Percentiles rank a stretch among this genome's conserved stretches.
Conservation (phyloP, 306 rosid genomes). For the Lathyrus oleraceus region DNA sequence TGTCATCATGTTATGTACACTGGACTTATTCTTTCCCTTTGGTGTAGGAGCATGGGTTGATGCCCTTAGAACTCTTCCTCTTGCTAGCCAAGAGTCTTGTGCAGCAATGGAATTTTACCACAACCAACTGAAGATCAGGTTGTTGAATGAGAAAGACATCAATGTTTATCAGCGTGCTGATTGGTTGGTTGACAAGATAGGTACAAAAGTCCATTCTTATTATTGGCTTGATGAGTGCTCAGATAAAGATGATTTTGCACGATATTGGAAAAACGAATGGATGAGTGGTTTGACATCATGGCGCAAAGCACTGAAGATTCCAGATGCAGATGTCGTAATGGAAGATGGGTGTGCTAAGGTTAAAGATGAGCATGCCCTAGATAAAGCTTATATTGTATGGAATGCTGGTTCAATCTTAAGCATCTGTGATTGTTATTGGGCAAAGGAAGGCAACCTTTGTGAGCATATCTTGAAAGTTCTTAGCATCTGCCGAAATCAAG, state of each 20-base stretch:
- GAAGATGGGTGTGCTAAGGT: conserved; percentile 69
- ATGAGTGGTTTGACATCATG: conserved; percentile 83
- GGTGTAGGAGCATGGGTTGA: conserved; percentile 65
- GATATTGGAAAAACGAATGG: conserved; percentile 91
- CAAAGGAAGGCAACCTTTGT: conserved; percentile 77
- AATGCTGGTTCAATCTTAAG: conserved; percentile 78
- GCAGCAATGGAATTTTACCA: conserved; percentile 85
- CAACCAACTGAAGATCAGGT: conserved; percentile 73
- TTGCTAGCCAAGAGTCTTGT: conserved; percentile 50
- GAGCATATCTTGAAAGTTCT: conserved; percentile 77
- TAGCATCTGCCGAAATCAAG: conserved; percentile 46
- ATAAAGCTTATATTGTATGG: conserved; percentile 59
- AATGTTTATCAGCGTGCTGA: conserved; percentile 70
- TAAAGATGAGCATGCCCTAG: conserved; percentile 52
- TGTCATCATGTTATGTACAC: conserved; percentile 6
- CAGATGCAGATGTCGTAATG: conserved; percentile 60
- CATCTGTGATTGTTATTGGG: conserved; percentile 77
- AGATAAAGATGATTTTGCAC: conserved; percentile 74
- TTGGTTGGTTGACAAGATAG: conserved; percentile 85
- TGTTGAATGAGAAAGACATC: conserved; percentile 67
- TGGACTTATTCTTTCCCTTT: conserved; percentile 35
- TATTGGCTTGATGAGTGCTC: conserved; percentile 95
- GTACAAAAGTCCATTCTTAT: conserved; percentile 82
- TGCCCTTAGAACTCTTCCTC: conserved; percentile 52
- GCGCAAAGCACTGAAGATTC: conserved; percentile 76